A percentile compares a stretch with the other conserved stretches of the same genome.
phyloP scores from a whole-genome alignment of 192 early-diverging fungal species.

The Gigaspora rosea region DNA sequence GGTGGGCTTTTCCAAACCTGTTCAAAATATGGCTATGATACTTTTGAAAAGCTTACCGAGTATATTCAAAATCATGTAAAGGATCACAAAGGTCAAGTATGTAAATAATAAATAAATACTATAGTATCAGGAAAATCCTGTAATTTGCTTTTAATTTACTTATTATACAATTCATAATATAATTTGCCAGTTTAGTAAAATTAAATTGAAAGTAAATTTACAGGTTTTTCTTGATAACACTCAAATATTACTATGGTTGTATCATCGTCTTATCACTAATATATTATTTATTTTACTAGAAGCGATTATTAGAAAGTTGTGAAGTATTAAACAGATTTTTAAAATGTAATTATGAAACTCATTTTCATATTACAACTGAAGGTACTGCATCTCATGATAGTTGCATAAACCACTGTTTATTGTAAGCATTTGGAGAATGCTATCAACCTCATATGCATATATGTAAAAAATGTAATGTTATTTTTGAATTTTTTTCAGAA shows the following conservation, averaged over 20 bases:
- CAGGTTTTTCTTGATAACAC: too few relatives aligned
- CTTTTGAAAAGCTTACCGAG: not conserved
- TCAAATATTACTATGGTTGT: too few relatives aligned
- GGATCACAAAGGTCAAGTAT: not conserved
- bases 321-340: not conserved
- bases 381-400: not conserved
- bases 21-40: not conserved
- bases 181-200: too few relatives aligned
- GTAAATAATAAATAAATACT: not conserved
- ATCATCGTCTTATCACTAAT: too few relatives aligned
- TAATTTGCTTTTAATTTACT: not conserved
- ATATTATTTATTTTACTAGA: too few relatives aligned
- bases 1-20: not conserved
- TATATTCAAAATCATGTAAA: not conserved
- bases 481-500: not conserved
- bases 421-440: not conserved
- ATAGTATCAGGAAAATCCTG: too few relatives aligned
- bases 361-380: not conserved
- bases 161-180: too few relatives aligned
- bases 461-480: not conserved
- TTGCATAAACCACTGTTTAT: not conserved
- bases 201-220: too few relatives aligned
- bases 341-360: not conserved
- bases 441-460: not conserved
- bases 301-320: too few relatives aligned